Evolutionary conservation across 352 stramenopile species (phyloP).

Genomic region (Phytophthora sojae): DNA sequence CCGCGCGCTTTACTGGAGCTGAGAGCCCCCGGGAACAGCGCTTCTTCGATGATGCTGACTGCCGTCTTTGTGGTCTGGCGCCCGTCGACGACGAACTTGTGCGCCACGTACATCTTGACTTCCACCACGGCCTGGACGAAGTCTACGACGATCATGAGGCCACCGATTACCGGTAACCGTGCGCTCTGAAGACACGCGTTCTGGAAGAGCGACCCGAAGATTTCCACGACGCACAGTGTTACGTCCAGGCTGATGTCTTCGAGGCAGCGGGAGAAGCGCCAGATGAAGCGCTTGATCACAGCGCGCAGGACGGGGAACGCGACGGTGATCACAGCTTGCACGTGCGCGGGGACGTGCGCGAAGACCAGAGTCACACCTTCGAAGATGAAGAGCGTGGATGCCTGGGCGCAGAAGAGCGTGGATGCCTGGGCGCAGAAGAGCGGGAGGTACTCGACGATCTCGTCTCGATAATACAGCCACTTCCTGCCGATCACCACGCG

Average conservation of each 20-base stretch:
- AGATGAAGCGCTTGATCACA: slow-evolving; percentile 25
- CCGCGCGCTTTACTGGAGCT: slow-evolving; percentile 9
- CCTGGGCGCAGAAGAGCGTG: slow-evolving; percentile 20
- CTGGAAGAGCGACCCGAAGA: slow-evolving; percentile 38
- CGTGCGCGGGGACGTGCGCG: background rate
- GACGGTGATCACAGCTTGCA: slow-evolving; percentile 19
- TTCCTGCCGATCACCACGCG: background rate
- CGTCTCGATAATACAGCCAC: background rate
- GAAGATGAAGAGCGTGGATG: slow-evolving; percentile 29
- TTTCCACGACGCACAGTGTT: slow-evolving; percentile 37
- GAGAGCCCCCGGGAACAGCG: background rate
- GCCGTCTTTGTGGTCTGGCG: slow-evolving; percentile 17
- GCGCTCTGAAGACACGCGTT: slow-evolving; percentile 35
- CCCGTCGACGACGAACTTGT: slow-evolving; percentile 34
- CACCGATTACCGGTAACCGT: slow-evolving; percentile 8
- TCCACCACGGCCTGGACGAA: slow-evolving; percentile 19
- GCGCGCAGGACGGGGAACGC: slow-evolving; percentile 18
- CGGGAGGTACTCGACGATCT: slow-evolving; percentile 18
- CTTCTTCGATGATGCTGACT: slow-evolving; percentile 30
- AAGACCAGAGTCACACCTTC: slow-evolving; percentile 26
- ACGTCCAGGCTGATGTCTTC: slow-evolving; percentile 34
- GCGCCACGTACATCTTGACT: slow-evolving; percentile 21
- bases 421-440: slow-evolving; percentile 22
- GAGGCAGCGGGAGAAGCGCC: slow-evolving; percentile 22
- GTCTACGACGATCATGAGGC: slow-evolving; percentile 21